Conservation (phyloP, 345 rosid species). For the Aethionema arabicum region DNA sequence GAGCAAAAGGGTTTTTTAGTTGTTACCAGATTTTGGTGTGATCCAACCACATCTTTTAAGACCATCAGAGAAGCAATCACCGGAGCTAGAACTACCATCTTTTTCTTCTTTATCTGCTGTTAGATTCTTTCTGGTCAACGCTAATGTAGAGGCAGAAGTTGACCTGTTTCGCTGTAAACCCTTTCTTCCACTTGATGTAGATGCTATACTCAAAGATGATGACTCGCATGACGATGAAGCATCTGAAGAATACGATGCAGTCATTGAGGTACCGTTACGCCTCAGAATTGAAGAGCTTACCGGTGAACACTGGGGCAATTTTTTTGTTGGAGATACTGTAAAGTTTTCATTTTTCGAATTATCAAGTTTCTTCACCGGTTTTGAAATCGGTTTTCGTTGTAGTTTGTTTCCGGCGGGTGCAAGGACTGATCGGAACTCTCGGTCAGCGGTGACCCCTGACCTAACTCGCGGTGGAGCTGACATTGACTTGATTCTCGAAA, state of each 20-base stretch:
- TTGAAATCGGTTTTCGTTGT: constrained; percentile 52
- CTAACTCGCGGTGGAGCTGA: constrained; percentile 32
- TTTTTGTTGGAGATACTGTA: constrained; percentile 19
- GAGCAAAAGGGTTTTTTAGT: background rate
- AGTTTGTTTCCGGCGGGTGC: constrained; percentile 70
- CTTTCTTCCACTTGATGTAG: constrained; percentile 55
- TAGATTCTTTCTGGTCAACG: constrained; percentile 42
- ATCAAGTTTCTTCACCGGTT: constrained; percentile 58
- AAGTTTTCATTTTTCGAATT: constrained; percentile 31
- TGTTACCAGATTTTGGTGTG: constrained; percentile 67
- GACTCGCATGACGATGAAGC: constrained; percentile 78
- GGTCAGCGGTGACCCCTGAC: constrained; percentile 44
- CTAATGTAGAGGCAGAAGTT: constrained; percentile 18
- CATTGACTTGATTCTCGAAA: constrained; percentile 18
- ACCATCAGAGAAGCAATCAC: constrained; percentile 45
- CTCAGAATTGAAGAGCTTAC: constrained; percentile 40
- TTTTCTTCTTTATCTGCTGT: constrained; percentile 41
- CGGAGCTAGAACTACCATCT: constrained; percentile 16
- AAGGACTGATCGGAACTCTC: constrained; percentile 73
- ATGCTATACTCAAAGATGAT: constrained; percentile 48
- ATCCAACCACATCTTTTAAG: constrained; percentile 81
- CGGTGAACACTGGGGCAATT: constrained; percentile 32
- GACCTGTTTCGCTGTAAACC: constrained; percentile 37
- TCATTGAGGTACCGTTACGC: constrained; percentile 47
- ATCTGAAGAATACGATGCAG: constrained; percentile 72